Evolutionary conservation across 306 rosid genomes (phyloP), one percentile per base, ranked within the genome.

Genomic region (Pachyrhizus erosus): DNA sequence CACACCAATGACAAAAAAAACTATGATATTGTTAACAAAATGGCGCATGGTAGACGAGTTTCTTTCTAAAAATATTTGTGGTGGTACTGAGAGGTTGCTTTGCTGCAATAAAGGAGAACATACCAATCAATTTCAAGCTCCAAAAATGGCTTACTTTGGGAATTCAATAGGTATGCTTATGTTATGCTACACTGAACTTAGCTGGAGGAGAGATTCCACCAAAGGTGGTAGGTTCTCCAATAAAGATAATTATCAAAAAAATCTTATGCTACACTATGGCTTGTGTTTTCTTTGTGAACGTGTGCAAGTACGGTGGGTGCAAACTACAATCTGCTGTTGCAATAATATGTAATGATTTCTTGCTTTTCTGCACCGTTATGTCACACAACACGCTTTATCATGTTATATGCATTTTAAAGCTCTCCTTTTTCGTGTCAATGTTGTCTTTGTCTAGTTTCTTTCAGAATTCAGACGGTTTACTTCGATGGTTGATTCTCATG

Each of bases 131-230:
- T 61, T 29, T 51, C 76, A 40, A 81, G 58, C 61, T 76, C 71
- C 62, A 75, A 76, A 75, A 42, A 85, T 76, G 88, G 52, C 71
- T 4, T 60, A 3, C 51, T 45, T 29, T 76, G 69, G 11, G 29
- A 80, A 46, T 45, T 4, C 60, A 31, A 17, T 7, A 45, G 81
- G 84, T 79, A 79, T 24, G 34, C 37, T 13, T 5, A 13, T 29
- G 65, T 13, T 9, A 12, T 61, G 69, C 20, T 27, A 24, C 66
- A 26, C 2, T 26, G n/a, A n/a, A n/a, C n/a, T n/a, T n/a, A n/a
- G n/a, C n/a, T n/a, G n/a, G n/a, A n/a, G n/a, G n/a, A n/a, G n/a
- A n/a, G n/a, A n/a, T n/a, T n/a, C n/a, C n/a, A n/a, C n/a, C n/a
- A n/a, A n/a, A n/a, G n/a, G n/a, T n/a, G n/a, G n/a, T n/a, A n/a